phyloP scores from a whole-genome alignment of 2,329 filamentous ascomycete genomes.

The Chaetomiaceae sp. region DNA sequence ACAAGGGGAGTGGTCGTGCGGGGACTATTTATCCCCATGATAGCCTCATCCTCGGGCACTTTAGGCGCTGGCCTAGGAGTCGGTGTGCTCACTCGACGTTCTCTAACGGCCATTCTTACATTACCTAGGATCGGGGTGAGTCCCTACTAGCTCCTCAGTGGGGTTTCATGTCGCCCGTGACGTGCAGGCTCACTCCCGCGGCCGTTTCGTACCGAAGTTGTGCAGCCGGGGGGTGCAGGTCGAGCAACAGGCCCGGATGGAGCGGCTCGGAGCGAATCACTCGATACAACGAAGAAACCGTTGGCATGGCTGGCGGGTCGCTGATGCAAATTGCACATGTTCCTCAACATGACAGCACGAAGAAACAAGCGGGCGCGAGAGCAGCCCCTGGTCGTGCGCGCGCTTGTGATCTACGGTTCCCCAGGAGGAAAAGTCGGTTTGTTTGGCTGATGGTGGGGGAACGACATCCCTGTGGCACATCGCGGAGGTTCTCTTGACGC shows the following conservation, averaged over 20 bases:
- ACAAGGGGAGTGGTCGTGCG: constrained; percentile 1
- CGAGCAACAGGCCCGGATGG: background rate
- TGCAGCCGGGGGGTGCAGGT: background rate
- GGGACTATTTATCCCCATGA: constrained; percentile 21
- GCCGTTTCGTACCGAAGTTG: constrained; percentile 12
- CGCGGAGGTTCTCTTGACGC: constrained; percentile 7
- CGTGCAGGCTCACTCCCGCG: constrained; percentile 10
- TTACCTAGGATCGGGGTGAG: background rate
- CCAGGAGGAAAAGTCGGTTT: background rate
- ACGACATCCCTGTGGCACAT: constrained; percentile 20
- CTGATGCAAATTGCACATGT: too few relatives aligned
- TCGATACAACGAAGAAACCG: background rate
- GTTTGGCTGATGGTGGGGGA: constrained; percentile 6
- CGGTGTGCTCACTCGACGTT: background rate
- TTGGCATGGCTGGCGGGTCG: too few relatives aligned
- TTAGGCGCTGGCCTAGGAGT: constrained; percentile 10
- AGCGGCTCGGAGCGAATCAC: constrained; percentile 9
- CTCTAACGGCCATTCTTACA: constrained; percentile 1
- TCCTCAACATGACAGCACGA: background rate
- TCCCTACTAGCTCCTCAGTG: constrained; percentile 2
- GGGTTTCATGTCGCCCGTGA: constrained; percentile 17
- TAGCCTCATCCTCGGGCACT: constrained; percentile 2
- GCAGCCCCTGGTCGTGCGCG: background rate
- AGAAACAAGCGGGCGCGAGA: background rate
- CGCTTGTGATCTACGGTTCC: background rate